Evolutionary conservation across 2,329 filamentous ascomycete genomes (phyloP).

Genomic region (Spiromastix sp.): DNA sequence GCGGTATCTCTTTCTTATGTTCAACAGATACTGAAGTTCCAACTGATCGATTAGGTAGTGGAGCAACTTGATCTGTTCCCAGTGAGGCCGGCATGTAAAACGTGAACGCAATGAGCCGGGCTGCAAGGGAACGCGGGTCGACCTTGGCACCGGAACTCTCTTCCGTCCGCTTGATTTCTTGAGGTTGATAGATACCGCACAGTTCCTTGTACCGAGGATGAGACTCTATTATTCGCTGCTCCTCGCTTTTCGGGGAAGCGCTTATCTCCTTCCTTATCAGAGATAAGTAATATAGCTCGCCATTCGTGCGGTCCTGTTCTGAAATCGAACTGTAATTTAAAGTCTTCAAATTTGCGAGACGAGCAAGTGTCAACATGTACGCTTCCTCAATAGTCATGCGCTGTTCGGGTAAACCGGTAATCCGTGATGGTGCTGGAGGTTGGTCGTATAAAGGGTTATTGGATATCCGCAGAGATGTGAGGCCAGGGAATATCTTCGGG

Average conservation of each 20-base stretch:
- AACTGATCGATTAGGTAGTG: conserved; percentile 20
- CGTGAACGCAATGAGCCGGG: conserved; percentile 54
- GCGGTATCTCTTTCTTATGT: conserved; percentile 51
- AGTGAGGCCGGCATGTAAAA: conserved; percentile 42
- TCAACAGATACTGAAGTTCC: conserved; percentile 8
- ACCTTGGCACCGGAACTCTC: conserved; percentile 25
- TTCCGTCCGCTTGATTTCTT: conserved; percentile 49
- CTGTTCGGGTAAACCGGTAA: conserved; percentile 30
- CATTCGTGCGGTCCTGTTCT: conserved; percentile 66
- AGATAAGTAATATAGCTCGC: conserved; percentile 87
- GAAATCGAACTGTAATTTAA: conserved; percentile 55
- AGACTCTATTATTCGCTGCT: conserved; percentile 42
- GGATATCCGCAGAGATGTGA: conserved; percentile 66
- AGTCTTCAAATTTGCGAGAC: conserved; percentile 54
- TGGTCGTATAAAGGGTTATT: conserved; percentile 75
- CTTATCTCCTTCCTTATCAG: conserved; percentile 68
- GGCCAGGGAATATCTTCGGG: conserved; percentile 56
- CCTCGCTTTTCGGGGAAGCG: conserved; percentile 30
- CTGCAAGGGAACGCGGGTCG: conserved; percentile 73
- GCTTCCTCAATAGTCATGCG: conserved; percentile 58
- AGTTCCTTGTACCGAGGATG: conserved; percentile 67
- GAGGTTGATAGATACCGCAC: conserved; percentile 66
- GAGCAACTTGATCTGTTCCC: conserved; percentile 5
- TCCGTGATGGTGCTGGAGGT: conserved; percentile 20
- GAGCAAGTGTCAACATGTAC: conserved; percentile 78